Base-by-base conservation (phyloP, 2,329 filamentous ascomycete species). In the Aureobasidium musti region DNA sequence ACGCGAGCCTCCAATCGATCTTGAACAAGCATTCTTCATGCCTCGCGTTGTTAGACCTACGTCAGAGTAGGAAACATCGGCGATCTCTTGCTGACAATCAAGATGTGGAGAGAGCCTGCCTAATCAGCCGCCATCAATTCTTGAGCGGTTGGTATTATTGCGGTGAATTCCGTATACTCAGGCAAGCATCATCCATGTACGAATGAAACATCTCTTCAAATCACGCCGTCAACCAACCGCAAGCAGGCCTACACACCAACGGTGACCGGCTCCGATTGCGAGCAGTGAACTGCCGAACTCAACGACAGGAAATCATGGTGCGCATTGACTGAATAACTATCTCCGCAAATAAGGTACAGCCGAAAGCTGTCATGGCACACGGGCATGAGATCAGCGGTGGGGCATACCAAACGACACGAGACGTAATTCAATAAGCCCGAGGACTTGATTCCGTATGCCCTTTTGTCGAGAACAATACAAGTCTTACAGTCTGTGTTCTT, bases 31-130 rank as follows among this genome's bases (percentile, higher is more conserved):
- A 54, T 54, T 37, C n/a, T n/a, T 23, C 21, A 21, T 26, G 21
- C 30, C n/a, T 21, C n/a, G 23, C 14, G 14, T 41, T 26, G 35
- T 39, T 28, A 26, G 33, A 8, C 39, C 30, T 59, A 59, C 54
- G 54, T 59, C 54, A 59, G 54, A 59, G 53, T 10, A 59, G 30
- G 10, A 3, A 1, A 33, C 39, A 59, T 59, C 54, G 54, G 39
- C 54, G 54, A 59, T 56, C 13, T 19, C 35, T 8, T 39, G 19
- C 13, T 56, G 52, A 39, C 6, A 23, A 39, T n/a, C 14, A 17
- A 30, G 19, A 26, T 59, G 54, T 26, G 54, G 54, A 59, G 54
- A 45, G 19, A 23, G 3, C 37, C 54, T 30, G 39, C 26, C 54
- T 39, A 45, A 59, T 43, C 54, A 59, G 39, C 39, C 19, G 30